phyloP scores from a whole-genome alignment of 768 basidiomycete genomes.

The Scleroderma citrinum region DNA sequence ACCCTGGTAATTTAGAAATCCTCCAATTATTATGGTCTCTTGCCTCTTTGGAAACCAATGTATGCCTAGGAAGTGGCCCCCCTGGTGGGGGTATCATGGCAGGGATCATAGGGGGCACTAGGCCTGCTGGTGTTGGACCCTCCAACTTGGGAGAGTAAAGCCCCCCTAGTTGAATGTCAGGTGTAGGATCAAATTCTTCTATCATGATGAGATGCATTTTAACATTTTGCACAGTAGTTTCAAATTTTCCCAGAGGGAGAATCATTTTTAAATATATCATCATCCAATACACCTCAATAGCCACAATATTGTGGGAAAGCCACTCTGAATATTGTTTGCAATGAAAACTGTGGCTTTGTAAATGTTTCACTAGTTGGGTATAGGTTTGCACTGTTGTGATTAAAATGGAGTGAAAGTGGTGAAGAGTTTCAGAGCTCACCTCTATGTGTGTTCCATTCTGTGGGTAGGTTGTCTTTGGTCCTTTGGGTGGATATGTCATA shows the following conservation, averaged over 20 bases:
- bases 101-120: background rate
- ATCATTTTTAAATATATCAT: background rate
- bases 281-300: background rate
- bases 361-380: background rate
- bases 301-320: background rate
- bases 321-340: background rate
- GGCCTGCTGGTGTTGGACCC: background rate
- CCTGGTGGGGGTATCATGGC: background rate
- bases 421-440: background rate
- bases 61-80: too few relatives aligned
- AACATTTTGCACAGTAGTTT: constrained; percentile 1
- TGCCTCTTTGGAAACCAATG: too few relatives aligned
- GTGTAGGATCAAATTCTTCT: background rate
- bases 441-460: background rate
- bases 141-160: background rate
- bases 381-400: background rate
- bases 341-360: background rate
- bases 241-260: background rate
- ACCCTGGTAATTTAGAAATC: too few relatives aligned
- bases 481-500: background rate
- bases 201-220: background rate
- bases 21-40: too few relatives aligned
- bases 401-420: background rate
- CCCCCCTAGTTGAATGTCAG: background rate
- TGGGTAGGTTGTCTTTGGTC: background rate